Base-by-base conservation (phyloP, 306 rosid species). In the Boehmeria nivea region DNA sequence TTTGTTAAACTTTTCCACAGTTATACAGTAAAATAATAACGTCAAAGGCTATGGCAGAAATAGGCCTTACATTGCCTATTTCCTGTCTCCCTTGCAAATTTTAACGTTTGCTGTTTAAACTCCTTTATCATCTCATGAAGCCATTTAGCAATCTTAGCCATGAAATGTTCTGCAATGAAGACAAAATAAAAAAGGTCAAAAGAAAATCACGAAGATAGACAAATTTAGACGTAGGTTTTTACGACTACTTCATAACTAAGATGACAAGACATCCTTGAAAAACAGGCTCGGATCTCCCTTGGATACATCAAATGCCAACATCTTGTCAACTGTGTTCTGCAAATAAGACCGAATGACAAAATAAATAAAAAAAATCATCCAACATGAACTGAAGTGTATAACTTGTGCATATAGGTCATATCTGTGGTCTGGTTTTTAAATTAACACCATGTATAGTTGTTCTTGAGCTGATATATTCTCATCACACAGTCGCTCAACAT, bases 301-400 rank as follows among this genome's bases (percentile, higher is more conserved):
- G 74, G 68, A 55, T 46, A 80, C 70, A 60, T 84, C 87, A 36
- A 84, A 88, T 27, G 73, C 78, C 82, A 91, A 54, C 81, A 87
- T 59, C 80, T 77, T 87, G 72, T 78, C 84, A 66, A 71, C 75
- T 36, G 82, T 73, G 59, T 65, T 79, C 96, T 91, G 89, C 82
- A 71, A 65, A 68, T n/a, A 8, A 42, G 64, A 18, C 56, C 63
- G 17, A 24, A 24, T 13, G 27, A 13, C 12, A 38, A 22, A 13
- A 13, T 27, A 16, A 5, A 42, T 17, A 17, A 7, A 44, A 44
- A 16, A 4, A n/a, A n/a, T n/a, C n/a, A 3, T 12, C 16, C 15
- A 21, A 14, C n/a, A 40, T 31, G 9, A 31, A 31, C 8, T 10
- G 9, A 31, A 31, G 5, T 31, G 36, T 31, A 31, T n/a, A n/a